Evolutionary conservation across 2,329 filamentous ascomycete species (phyloP).

Genomic region (Trichoderma sp.): DNA sequence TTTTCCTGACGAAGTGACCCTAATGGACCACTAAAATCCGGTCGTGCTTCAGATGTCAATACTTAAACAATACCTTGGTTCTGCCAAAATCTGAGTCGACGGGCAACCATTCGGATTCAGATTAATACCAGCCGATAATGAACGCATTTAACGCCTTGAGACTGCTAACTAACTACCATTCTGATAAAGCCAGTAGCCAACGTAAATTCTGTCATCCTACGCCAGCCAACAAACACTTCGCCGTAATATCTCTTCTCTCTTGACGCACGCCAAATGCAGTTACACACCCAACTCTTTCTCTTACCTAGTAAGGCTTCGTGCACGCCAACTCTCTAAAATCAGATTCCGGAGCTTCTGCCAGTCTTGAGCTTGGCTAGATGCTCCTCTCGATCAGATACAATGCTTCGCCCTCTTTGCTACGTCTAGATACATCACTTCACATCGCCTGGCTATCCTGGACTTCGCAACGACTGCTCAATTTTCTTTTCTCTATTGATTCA

Average conservation of each 20-base stretch:
- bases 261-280: slow-evolving; percentile 12
- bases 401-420: background rate
- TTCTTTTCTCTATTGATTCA: background rate
- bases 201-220: slow-evolving; percentile 37
- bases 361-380: background rate
- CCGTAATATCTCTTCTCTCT: slow-evolving; percentile 36
- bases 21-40: slow-evolving; percentile 35
- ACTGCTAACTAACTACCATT: slow-evolving; percentile 31
- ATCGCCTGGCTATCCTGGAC: background rate
- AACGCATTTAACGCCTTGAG: slow-evolving; percentile 25
- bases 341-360: background rate
- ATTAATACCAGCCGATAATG: slow-evolving; percentile 22
- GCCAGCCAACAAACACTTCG: slow-evolving; percentile 31
- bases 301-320: background rate
- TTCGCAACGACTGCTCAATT: background rate
- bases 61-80: background rate
- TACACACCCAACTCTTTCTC: background rate
- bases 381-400: background rate
- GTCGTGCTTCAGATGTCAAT: slow-evolving; percentile 35
- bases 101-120: slow-evolving; percentile 30
- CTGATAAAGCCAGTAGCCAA: slow-evolving; percentile 33
- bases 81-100: slow-evolving; percentile 29
- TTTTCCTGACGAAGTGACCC: slow-evolving; percentile 35
- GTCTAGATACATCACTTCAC: background rate
- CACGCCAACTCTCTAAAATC: background rate